Evolutionary conservation across 2,329 filamentous ascomycete species (phyloP).

Genomic region (Alternaria gansuensis): DNA sequence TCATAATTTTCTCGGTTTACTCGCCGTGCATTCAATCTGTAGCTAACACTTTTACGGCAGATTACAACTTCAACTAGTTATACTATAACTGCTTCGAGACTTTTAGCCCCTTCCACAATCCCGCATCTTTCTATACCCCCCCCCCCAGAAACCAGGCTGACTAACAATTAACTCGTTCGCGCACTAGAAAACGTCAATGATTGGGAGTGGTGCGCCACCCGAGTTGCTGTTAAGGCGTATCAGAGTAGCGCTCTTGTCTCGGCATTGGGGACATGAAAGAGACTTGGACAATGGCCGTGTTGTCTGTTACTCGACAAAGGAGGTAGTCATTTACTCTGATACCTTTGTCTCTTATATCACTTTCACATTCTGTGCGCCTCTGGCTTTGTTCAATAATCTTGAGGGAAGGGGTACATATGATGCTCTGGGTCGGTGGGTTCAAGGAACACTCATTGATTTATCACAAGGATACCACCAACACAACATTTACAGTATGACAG

Average conservation of each 20-base stretch:
- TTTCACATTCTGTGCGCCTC: not conserved
- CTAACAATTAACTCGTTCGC: not conserved
- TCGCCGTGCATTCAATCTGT: not conserved
- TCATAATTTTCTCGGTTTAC: no score
- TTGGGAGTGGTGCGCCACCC: not conserved
- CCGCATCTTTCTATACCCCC: not conserved
- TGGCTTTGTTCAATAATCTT: slow-evolving; percentile 1
- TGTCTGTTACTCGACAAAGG: slow-evolving; percentile 3
- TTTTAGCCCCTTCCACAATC: not conserved
- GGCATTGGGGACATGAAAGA: not conserved
- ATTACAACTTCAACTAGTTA: not conserved
- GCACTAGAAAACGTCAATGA: not conserved
- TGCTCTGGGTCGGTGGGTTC: not conserved
- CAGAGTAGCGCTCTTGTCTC: not conserved
- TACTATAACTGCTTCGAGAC: not conserved
- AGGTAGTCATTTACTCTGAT: not conserved
- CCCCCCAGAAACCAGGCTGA: not conserved
- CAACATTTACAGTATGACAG: not conserved
- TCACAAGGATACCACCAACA: not conserved
- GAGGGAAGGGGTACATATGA: not conserved
- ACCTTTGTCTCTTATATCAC: not conserved
- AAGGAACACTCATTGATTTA: not conserved
- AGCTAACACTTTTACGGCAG: not conserved
- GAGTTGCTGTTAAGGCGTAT: not conserved
- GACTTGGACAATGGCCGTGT: not conserved